Evolutionary conservation across 106 monocot genomes (phyloP).

Genomic region (Acorus gramineus): DNA sequence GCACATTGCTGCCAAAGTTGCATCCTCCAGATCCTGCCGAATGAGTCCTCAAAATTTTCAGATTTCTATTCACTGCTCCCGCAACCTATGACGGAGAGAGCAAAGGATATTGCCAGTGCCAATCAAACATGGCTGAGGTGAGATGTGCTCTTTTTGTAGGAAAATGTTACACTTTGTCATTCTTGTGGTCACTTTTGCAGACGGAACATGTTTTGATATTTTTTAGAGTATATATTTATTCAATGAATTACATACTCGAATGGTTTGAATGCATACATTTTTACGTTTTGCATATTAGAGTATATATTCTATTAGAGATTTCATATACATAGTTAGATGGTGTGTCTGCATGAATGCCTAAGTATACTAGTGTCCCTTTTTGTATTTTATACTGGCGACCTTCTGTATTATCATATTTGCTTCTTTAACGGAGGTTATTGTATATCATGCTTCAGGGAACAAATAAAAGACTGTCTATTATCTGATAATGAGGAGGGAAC

Average conservation of each 20-base stretch:
- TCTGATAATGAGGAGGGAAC: slow-evolving; percentile 6
- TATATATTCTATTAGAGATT: too few species aligned
- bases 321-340: too few species aligned
- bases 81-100: slow-evolving; percentile 30
- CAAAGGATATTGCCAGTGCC: slow-evolving; percentile 6
- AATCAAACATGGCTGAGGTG: slow-evolving; percentile 44
- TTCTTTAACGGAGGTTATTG: too few species aligned
- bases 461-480: slow-evolving; percentile 11
- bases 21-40: slow-evolving; percentile 70
- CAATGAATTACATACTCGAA: background rate
- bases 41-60: slow-evolving; percentile 21
- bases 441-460: slow-evolving; percentile 2
- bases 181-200: background rate
- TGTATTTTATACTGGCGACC: background rate
- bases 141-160: background rate
- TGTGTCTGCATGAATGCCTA: background rate
- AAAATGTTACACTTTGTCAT: background rate
- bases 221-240: background rate
- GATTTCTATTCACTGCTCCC: slow-evolving; percentile 66
- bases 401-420: too few species aligned
- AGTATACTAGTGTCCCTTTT: background rate
- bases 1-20: slow-evolving; percentile 77
- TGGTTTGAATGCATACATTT: too few species aligned
- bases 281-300: too few species aligned
- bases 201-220: background rate